Base-by-base conservation (phyloP, 192 early-diverging fungal genomes). In the Coemansia biformis region DNA sequence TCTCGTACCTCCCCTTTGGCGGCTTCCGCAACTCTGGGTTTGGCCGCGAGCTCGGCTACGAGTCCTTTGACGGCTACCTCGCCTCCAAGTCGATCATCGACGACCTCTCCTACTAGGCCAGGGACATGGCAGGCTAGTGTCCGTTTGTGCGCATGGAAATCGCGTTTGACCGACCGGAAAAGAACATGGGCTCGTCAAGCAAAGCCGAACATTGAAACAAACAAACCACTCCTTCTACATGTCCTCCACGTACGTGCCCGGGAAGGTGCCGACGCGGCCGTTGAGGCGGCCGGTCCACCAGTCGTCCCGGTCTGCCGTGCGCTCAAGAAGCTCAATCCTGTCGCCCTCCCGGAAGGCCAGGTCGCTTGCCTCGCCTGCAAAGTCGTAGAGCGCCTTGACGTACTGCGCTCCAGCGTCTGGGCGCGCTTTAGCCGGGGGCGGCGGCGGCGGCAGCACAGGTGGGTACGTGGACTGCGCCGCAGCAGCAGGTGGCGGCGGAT, bases 261-360 rank as follows among this genome's bases (percentile, higher is more conserved):
- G 87, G 59, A 89, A 89, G 11, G 85, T 65, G 17, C 87, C 87
- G n/a, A 57, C 53, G 3, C 48, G 51, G 8, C 83, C 83, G 43
- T 81, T 70, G 18, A 83, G 51, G n/a, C 48, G 66, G 5, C 89
- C 89, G 3, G 83, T 89, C 89, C 89, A 91, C 89, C 89, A 91
- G 42, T 85, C 87, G 50, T 91, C 76, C 5, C 50, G 49, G 43
- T 75, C 71, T 12, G 53, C 46, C 1, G 83, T 82, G 37, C 79
- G 65, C 39, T 85, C 64, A 17, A 88, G 19, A 9, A 91, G 48
- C 62, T 88, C 80, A 40, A 91, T 87, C 5, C 54, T 48, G 34
- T 91, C 86, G 49, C 81, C 82, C 45, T 82, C 84, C 9, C 58
- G 54, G 67, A 91, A 89, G 13, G 69, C 63, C 47, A 91, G 56